A percentile compares a stretch with the other conserved stretches of the same genome.
These are phyloP conservation scores for Anthostomella pinea DNA, from an alignment of 2,329 filamentous ascomycete species.

Conservation along the genomic window DNA sequence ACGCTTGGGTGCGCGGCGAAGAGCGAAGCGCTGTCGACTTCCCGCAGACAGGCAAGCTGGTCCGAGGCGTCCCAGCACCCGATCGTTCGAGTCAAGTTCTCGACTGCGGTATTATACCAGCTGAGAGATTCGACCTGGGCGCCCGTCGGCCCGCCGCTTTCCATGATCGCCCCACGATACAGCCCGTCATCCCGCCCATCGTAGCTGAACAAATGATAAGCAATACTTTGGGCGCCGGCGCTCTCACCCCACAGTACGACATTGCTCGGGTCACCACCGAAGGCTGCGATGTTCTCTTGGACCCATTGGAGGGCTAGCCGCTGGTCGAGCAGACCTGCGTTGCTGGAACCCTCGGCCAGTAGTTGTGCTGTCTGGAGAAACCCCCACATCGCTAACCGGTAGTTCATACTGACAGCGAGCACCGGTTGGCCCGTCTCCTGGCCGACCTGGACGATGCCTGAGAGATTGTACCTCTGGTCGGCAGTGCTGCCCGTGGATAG, in stretches of 20 bases:
- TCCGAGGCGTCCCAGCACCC: conserved; percentile 35
- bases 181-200: conserved; percentile 53
- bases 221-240: conserved; percentile 39
- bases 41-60: conserved; percentile 37
- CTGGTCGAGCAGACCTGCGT: conserved; percentile 50
- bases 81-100: conserved; percentile 35
- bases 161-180: conserved; percentile 52
- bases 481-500: conserved; percentile 47
- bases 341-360: conserved; percentile 40
- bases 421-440: conserved; percentile 51
- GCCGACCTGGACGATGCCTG: conserved; percentile 55
- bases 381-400: conserved; percentile 51
- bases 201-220: conserved; percentile 52
- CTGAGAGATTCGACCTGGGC: conserved; percentile 30
- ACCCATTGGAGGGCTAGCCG: conserved; percentile 49
- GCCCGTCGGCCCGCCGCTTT: conserved; percentile 44
- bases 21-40: conserved; percentile 30
- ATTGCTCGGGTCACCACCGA: conserved; percentile 45
- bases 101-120: conserved; percentile 34
- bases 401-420: conserved; percentile 53
- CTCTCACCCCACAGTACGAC: conserved; percentile 50
- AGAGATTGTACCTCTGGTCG: conserved; percentile 62
- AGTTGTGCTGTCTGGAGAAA: conserved; percentile 49
- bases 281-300: conserved; percentile 51
- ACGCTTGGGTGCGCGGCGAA: conserved; percentile 35